Evolutionary conservation across 2,329 filamentous ascomycete genomes (phyloP), one percentile per base, ranked within the genome.

Genomic region (Fusarium kyushuense): DNA sequence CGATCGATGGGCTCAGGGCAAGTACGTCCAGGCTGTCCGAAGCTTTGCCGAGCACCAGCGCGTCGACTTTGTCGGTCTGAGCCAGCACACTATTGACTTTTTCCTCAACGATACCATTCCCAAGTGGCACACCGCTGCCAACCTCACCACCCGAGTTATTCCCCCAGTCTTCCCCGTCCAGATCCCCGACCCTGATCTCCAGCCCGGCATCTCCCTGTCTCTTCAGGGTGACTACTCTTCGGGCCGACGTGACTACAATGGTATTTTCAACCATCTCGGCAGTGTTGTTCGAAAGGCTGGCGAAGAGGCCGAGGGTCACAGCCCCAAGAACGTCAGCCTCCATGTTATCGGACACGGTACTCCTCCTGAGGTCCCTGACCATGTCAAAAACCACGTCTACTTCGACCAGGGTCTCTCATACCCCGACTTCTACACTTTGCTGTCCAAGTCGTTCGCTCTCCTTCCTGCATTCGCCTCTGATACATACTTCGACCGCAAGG

Each of bases 161-260:
- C 73, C 73, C 9, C 73, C 73, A 14, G 68, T 75, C 48, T 75
- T 71, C 60, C 70, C 72, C 41, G 72, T 74, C 35, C 27, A 62
- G 21, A 46, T 65, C 19, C 54, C 69, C 43, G 70, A 66, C 13
- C 30, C 51, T 43, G 67, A 71, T 43, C 48, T 58, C 23, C 25
- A 58, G 25, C 58, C 51, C 11, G 61, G 54, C 9, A 51, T 74
- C 23, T 73, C 70, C 42, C 70, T 75, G 36, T 71, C 73, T 33
- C 70, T 75, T 30, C 73, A 75, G 64, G 73, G 73, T 8, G 73
- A 75, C 58, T 75, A 75, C 63, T 73, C 71, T 12, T 67, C 70
- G 6, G 67, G 59, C 8, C 67, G 73, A 43, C 72, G 73, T 62
- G 68, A 75, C 52, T 75, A 75, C 52, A 48, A 67, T 42, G 55